Conservation (phyloP, 371 early-diverging fungal genomes). For the Amoeboaphelidium occidentale region DNA sequence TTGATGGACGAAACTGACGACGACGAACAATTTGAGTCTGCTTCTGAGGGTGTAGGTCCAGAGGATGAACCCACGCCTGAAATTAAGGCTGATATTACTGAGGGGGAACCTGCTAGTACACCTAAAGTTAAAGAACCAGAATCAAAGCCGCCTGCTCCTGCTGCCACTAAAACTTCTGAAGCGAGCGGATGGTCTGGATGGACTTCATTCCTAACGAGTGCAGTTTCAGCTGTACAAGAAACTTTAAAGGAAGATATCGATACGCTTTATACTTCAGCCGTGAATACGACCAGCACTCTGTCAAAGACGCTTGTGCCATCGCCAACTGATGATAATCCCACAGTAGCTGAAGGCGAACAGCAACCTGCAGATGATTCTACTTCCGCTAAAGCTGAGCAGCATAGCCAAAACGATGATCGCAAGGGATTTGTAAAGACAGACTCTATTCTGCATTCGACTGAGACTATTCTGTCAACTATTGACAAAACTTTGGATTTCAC, state of each 20-base stretch:
- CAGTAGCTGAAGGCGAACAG: background rate
- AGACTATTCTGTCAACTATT: background rate
- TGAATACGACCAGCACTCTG: background rate
- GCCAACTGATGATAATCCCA: background rate
- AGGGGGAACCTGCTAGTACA: too few relatives aligned
- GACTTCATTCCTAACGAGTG: background rate
- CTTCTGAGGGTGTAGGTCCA: too few relatives aligned
- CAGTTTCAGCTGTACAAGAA: background rate
- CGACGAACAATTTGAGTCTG: too few relatives aligned
- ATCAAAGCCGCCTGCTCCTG: too few relatives aligned
- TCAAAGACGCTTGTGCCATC: background rate
- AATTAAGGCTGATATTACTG: too few relatives aligned
- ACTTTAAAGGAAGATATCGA: background rate
- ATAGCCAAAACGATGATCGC: background rate
- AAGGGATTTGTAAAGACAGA: background rate
- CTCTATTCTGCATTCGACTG: background rate
- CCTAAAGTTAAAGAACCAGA: too few relatives aligned
- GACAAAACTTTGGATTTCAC: conserved; percentile 4
- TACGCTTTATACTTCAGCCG: background rate
- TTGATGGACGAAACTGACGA: too few relatives aligned
- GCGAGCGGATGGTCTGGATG: too few relatives aligned
- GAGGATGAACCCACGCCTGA: too few relatives aligned
- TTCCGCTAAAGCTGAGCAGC: background rate
- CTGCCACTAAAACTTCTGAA: too few relatives aligned
- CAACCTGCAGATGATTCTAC: background rate